Conservation (phyloP, 805 yeast genomes). For the Wickerhamia fluorescens region DNA sequence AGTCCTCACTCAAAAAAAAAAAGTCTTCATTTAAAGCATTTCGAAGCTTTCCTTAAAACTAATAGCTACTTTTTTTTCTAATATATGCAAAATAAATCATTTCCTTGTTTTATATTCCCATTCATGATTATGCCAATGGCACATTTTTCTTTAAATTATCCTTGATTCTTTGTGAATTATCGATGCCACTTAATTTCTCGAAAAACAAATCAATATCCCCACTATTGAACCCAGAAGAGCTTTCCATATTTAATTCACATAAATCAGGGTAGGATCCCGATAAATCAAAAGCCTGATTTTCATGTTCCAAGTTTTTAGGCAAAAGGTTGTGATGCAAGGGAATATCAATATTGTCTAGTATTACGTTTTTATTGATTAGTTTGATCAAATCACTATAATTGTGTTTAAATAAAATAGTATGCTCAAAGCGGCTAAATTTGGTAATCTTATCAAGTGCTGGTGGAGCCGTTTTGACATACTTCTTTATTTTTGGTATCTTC, state of each 20-base stretch:
- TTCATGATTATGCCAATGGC: conserved; percentile 6
- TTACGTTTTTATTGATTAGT: conserved; percentile 10
- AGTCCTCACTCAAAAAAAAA: too few relatives aligned
- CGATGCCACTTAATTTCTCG: conserved; percentile 9
- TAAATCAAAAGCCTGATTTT: conserved; percentile 4
- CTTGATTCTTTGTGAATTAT: conserved; percentile 4
- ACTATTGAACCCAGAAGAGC: conserved; percentile 2
- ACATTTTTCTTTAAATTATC: conserved; percentile 2
- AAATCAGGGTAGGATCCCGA: too few relatives aligned
- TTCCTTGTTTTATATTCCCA: too few relatives aligned
- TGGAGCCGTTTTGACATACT: neutral
- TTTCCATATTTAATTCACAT: too few relatives aligned
- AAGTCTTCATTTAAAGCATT: too few relatives aligned
- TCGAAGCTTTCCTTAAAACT: too few relatives aligned
- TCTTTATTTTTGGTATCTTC: too few relatives aligned
- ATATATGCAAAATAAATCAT: too few relatives aligned
- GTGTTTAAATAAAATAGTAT: conserved; percentile 8
- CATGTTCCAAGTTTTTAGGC: conserved; percentile 18
- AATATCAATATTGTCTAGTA: conserved; percentile 15
- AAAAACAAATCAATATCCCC: conserved; percentile 20
- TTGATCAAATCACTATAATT: conserved; percentile 15
- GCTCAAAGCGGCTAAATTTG: conserved; percentile 11
- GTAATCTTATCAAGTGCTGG: conserved; percentile 1
- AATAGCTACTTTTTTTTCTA: too few relatives aligned
- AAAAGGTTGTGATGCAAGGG: conserved; percentile 16